Evolutionary conservation across 495 filamentous ascomycete species (phyloP).

Genomic region (Xylaria intraflava): DNA sequence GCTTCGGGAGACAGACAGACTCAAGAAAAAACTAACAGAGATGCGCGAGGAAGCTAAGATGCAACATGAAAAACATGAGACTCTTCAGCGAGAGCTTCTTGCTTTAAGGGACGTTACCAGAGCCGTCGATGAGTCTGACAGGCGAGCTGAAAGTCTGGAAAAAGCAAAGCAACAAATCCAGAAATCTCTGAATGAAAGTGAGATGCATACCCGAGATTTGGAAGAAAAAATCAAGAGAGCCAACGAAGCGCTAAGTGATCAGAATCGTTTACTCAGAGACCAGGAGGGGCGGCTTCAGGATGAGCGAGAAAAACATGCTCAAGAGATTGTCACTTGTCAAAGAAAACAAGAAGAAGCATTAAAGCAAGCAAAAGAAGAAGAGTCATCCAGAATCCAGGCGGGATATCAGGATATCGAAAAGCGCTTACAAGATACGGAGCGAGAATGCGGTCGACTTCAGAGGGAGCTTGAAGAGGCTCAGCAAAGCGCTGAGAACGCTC

Average conservation of each 20-base stretch:
- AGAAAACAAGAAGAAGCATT: conserved; percentile 18
- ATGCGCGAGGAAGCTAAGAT: conserved; percentile 5
- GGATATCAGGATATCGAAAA: conserved; percentile 11
- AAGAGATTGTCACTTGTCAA: conserved; percentile 8
- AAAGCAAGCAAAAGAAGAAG: conserved; percentile 11
- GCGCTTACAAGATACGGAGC: conserved; percentile 15
- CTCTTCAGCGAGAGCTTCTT: conserved; percentile 11
- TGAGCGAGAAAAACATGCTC: conserved; percentile 9
- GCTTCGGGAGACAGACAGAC: conserved; percentile 11
- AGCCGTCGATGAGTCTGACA: background rate
- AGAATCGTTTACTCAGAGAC: conserved; percentile 6
- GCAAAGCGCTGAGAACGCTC: background rate
- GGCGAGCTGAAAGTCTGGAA: background rate
- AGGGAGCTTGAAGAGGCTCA: conserved; percentile 17
- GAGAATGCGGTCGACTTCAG: conserved; percentile 12
- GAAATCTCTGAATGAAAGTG: conserved; percentile 12
- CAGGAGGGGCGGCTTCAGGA: conserved; percentile 10
- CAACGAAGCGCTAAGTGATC: conserved; percentile 15
- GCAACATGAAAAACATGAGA: background rate
- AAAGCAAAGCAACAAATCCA: conserved; percentile 5
- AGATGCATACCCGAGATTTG: background rate
- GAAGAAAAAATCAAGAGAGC: conserved; percentile 11
- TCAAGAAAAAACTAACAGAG: conserved; percentile 20
- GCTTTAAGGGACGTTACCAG: background rate
- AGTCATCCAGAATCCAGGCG: conserved; percentile 9